A percentile compares a stretch with the other conserved stretches of the same genome.
These are phyloP conservation scores for Cucurbita pepo DNA, from an alignment of 306 rosid species.

Conservation along the genomic window DNA sequence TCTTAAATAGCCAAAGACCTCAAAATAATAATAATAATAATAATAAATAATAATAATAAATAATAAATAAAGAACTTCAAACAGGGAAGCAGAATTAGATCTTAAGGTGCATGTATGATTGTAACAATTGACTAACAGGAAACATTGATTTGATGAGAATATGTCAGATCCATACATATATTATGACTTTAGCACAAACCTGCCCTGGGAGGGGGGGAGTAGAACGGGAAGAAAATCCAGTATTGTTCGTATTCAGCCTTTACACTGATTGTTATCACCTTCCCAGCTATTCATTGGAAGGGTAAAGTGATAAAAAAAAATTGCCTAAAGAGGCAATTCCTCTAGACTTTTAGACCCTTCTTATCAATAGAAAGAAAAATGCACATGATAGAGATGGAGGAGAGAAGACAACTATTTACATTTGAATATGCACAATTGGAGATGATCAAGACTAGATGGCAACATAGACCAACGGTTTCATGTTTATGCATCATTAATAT, in stretches of 20 bases:
- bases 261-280: not conserved
- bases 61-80: not conserved
- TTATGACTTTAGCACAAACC: not conserved
- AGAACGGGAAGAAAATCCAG: not conserved
- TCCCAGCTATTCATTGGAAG: not conserved
- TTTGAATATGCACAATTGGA: not conserved
- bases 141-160: not conserved
- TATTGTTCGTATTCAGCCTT: not conserved
- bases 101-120: not conserved
- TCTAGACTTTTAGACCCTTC: not conserved
- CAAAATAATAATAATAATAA: not conserved
- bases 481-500: not conserved
- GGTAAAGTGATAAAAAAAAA: not conserved
- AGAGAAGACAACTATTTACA: not conserved
- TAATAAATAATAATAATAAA: not conserved
- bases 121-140: not conserved
- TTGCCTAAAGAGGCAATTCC: not conserved
- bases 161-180: not conserved
- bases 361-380: not conserved
- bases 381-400: not conserved
- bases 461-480: not conserved
- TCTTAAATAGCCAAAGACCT: not conserved
- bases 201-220: not conserved
- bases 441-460: not conserved
- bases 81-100: not conserved